A percentile compares a stretch with the other conserved stretches of the same genome.
phyloP scores from a whole-genome alignment of 2,329 filamentous ascomycete genomes.

The Calonectria multiphialidica region DNA sequence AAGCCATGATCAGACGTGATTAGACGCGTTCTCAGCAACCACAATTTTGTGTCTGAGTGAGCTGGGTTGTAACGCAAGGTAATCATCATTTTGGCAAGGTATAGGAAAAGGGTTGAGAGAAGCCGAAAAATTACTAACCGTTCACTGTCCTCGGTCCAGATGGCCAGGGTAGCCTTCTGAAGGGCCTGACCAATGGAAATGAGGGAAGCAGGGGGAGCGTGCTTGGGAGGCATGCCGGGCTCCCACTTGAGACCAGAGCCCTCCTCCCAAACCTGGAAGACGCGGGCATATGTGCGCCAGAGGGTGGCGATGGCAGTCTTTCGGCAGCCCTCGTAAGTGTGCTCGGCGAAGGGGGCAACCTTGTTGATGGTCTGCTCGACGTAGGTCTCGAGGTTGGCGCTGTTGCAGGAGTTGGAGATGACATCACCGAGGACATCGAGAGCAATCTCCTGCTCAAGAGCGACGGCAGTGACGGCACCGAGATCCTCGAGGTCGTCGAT shows the following conservation, averaged over 20 bases:
- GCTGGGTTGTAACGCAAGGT: constrained; percentile 95
- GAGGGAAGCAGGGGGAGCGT: constrained; percentile 82
- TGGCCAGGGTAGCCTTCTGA: constrained; percentile 83
- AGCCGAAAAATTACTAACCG: constrained; percentile 75
- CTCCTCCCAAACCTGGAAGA: constrained; percentile 90
- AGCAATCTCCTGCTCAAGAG: constrained; percentile 97
- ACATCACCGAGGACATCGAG: constrained; percentile 95
- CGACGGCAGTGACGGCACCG: constrained; percentile 86
- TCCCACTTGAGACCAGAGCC: constrained; percentile 83
- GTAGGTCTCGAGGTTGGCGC: constrained; percentile 80
- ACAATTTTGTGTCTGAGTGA: constrained; percentile 95
- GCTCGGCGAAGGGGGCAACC: constrained; percentile 84
- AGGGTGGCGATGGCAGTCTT: constrained; percentile 92
- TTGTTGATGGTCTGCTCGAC: constrained; percentile 90
- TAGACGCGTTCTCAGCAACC: constrained; percentile 86
- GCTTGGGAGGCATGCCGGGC: constrained; percentile 85
- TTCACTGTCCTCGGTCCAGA: constrained; percentile 93
- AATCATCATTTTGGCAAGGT: constrained; percentile 79
- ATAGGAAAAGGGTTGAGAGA: constrained; percentile 33
- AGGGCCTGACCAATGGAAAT: constrained; percentile 89
- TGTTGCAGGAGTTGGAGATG: constrained; percentile 84
- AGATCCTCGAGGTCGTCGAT: constrained; percentile 90
- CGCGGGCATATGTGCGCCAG: constrained; percentile 92
- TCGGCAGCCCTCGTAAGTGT: constrained; percentile 92
- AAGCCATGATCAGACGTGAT: constrained; percentile 52